Percentiles rank a stretch among this genome's conserved stretches.
Conservation (phyloP, 2,329 filamentous ascomycete species). For the Cryphonectria naterciae region DNA sequence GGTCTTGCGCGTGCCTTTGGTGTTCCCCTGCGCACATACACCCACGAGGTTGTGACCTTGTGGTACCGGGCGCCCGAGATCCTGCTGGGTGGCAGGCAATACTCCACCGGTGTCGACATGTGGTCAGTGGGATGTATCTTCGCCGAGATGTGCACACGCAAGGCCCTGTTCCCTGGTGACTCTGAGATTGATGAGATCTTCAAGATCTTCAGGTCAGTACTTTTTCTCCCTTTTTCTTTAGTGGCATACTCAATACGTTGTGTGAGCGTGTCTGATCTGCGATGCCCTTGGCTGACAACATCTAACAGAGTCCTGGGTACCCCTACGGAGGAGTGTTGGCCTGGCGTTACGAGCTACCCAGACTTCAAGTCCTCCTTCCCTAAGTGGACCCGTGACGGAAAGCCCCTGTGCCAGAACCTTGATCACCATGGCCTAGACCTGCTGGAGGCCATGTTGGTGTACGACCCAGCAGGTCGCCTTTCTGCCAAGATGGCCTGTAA, state of each 20-base stretch:
- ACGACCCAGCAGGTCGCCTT: slow-evolving; percentile 81
- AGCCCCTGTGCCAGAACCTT: slow-evolving; percentile 69
- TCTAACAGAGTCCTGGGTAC: slow-evolving; percentile 70
- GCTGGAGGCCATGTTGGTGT: slow-evolving; percentile 71
- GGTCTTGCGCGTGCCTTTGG: slow-evolving; percentile 87
- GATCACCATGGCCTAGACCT: slow-evolving; percentile 73
- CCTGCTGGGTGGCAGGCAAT: slow-evolving; percentile 82
- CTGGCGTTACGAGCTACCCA: slow-evolving; percentile 84
- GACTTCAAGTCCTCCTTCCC: slow-evolving; percentile 90
- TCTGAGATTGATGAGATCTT: slow-evolving; percentile 94
- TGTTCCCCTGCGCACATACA: slow-evolving; percentile 85
- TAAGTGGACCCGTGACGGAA: slow-evolving; percentile 76
- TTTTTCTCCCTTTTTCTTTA: background rate
- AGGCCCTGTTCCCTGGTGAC: slow-evolving; percentile 86
- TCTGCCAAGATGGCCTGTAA: slow-evolving; percentile 85
- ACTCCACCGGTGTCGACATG: slow-evolving; percentile 93
- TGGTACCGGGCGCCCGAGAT: slow-evolving; percentile 91
- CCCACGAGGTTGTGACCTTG: slow-evolving; percentile 87
- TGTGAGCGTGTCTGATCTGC: background rate
- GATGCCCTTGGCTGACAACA: slow-evolving; percentile 29
- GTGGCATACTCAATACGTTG: background rate
- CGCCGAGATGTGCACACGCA: slow-evolving; percentile 89
- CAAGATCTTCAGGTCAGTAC: slow-evolving; percentile 80
- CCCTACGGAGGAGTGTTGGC: slow-evolving; percentile 78
- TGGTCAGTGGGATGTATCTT: slow-evolving; percentile 92